A percentile compares a stretch with the other conserved stretches of the same genome.
These are phyloP conservation scores for Colletotrichum cuscutae DNA, from an alignment of 2,329 filamentous ascomycete genomes.

Conservation along the genomic window DNA sequence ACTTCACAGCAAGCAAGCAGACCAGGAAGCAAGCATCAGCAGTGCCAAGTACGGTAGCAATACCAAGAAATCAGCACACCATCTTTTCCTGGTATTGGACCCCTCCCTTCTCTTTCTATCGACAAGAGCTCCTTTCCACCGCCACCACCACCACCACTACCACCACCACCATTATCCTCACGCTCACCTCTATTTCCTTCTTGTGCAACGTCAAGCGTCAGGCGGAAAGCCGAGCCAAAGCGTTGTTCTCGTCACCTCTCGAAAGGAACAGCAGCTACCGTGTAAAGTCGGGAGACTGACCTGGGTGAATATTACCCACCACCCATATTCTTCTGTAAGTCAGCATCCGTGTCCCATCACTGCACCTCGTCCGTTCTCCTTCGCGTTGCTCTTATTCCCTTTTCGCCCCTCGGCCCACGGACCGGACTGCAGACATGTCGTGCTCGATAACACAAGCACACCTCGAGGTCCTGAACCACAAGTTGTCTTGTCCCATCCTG, in stretches of 20 bases:
- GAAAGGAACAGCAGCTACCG: conserved; percentile 20
- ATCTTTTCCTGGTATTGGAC: not conserved
- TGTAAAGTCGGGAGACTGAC: not conserved
- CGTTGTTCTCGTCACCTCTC: not conserved
- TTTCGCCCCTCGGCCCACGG: conserved; percentile 7
- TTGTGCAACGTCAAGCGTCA: conserved; percentile 22
- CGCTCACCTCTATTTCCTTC: not conserved
- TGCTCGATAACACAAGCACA: conserved; percentile 13
- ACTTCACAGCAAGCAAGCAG: not conserved
- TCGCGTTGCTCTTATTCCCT: not conserved
- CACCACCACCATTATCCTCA: not conserved
- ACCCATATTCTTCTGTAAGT: conserved; percentile 17
- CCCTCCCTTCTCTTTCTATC: not conserved
- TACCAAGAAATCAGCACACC: conserved; percentile 14
- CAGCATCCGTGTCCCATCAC: conserved; percentile 6
- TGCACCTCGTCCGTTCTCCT: conserved; percentile 1
- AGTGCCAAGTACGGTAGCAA: not conserved
- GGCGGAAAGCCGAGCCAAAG: conserved; percentile 24
- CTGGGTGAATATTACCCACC: conserved; percentile 6
- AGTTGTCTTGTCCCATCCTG: conserved; percentile 22
- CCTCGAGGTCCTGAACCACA: conserved; percentile 14
- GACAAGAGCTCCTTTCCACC: not conserved
- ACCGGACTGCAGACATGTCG: conserved; percentile 12
- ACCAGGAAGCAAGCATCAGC: not conserved
- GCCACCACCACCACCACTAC: not conserved